phyloP scores from a whole-genome alignment of 257 asterid species.

The Catharanthus roseus region DNA sequence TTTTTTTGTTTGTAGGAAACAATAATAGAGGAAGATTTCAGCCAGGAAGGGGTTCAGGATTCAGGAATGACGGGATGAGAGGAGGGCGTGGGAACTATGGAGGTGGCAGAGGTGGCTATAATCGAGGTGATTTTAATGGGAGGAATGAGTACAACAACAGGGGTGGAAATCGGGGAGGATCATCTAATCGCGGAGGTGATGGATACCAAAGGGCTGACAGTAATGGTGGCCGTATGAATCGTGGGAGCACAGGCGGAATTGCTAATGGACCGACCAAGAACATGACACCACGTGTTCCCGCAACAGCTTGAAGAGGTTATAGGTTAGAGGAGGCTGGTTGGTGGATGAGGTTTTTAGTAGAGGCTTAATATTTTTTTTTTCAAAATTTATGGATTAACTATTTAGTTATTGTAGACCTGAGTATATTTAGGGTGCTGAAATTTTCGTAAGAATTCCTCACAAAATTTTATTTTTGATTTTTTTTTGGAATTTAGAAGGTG shows the following conservation, averaged over 20 bases:
- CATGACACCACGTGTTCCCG: slow-evolving; percentile 48
- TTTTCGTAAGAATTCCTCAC: slow-evolving; percentile 12
- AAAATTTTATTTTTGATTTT: slow-evolving; percentile 7
- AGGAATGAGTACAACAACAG: slow-evolving; percentile 57
- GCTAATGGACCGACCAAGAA: slow-evolving; percentile 46
- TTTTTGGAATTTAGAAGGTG: neutral
- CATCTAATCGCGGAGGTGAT: slow-evolving; percentile 48
- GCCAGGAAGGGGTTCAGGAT: slow-evolving; percentile 63
- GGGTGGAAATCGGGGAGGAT: slow-evolving; percentile 58
- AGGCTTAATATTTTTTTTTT: slow-evolving; percentile 18
- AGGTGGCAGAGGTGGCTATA: slow-evolving; percentile 58
- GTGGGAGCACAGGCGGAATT: slow-evolving; percentile 34
- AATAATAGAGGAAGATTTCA: slow-evolving; percentile 55
- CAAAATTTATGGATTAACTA: neutral
- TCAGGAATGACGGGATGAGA: slow-evolving; percentile 76
- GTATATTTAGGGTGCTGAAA: slow-evolving; percentile 18
- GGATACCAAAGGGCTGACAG: slow-evolving; percentile 57
- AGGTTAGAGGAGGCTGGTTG: slow-evolving; percentile 18
- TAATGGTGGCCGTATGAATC: slow-evolving; percentile 44
- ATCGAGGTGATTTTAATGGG: slow-evolving; percentile 52
- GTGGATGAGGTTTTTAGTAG: slow-evolving; percentile 21
- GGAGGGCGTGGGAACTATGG: slow-evolving; percentile 78
- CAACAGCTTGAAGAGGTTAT: slow-evolving; percentile 44
- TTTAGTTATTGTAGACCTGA: slow-evolving; percentile 8
- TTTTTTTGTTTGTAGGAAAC: slow-evolving; percentile 35